Conservation (phyloP, 106 monocot species). For the Platanthera zijinensis region DNA sequence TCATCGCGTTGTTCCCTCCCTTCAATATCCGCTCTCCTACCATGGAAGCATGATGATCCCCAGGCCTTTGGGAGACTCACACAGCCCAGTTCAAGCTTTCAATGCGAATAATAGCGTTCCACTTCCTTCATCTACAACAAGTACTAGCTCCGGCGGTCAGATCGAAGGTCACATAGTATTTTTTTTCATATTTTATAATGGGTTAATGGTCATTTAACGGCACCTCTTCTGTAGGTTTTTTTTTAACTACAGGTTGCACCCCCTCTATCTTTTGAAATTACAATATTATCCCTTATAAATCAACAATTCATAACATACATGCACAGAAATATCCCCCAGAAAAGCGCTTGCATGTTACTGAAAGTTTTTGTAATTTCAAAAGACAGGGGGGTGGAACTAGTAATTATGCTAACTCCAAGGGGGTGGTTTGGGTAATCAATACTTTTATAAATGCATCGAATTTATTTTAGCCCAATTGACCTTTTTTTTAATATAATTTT, state of each 20-base stretch:
- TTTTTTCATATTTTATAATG: background rate
- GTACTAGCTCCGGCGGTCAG: conserved; percentile 42
- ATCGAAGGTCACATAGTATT: conserved; percentile 54
- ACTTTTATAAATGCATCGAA: conserved; percentile 25
- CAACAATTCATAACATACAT: no score
- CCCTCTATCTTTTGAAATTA: no score
- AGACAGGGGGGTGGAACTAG: no score
- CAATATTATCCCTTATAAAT: no score
- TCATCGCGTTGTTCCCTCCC: conserved; percentile 52
- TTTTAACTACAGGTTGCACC: no score
- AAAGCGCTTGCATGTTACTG: no score
- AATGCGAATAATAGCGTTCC: conserved; percentile 19
- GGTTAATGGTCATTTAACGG: no score
- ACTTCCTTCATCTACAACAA: conserved; percentile 28
- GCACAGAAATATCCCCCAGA: no score
- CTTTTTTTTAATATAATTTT: background rate
- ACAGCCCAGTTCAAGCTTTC: conserved; percentile 26
- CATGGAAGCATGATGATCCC: conserved; percentile 30
- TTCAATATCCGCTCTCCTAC: conserved; percentile 72
- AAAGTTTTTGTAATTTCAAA: no score
- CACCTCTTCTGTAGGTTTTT: no score
- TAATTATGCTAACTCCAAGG: no score
- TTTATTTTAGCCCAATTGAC: conserved; percentile 1
- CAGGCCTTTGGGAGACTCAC: conserved; percentile 41
- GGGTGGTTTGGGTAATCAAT: no score